Conservation (phyloP, 495 filamentous ascomycete species). For the Penicillium waksmanii region DNA sequence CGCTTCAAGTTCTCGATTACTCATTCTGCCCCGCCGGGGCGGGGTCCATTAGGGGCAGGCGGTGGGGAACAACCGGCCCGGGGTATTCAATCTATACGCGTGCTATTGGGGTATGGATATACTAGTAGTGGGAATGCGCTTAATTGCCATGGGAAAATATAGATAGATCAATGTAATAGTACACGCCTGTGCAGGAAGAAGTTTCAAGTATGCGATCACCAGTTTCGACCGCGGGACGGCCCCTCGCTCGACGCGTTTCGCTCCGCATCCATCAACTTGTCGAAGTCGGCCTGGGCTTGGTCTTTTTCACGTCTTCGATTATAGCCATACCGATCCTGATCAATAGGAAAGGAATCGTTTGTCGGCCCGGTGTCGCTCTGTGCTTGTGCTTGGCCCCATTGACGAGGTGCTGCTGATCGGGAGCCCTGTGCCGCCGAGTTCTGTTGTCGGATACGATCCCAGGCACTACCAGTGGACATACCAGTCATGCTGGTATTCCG, state of each 20-base stretch:
- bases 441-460: conserved; percentile 47
- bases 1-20: conserved; percentile 2
- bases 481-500: conserved; percentile 23
- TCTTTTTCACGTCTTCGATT: conserved; percentile 34
- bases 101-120: not conserved
- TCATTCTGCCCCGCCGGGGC: conserved; percentile 4
- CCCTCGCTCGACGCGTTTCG: conserved; percentile 29
- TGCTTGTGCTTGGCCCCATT: conserved; percentile 14
- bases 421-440: conserved; percentile 12
- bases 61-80: conserved; percentile 3
- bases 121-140: not conserved
- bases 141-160: not conserved
- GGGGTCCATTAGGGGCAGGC: conserved; percentile 3
- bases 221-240: conserved; percentile 22
- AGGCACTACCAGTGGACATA: conserved; percentile 34
- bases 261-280: conserved; percentile 47
- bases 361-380: conserved; percentile 6
- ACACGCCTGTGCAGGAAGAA: not conserved
- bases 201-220: conserved; percentile 22
- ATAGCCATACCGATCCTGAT: conserved; percentile 18
- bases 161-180: not conserved
- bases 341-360: conserved; percentile 1
- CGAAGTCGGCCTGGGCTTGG: conserved; percentile 44
- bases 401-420: conserved; percentile 16
- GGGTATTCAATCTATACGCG: not conserved